These are phyloP conservation scores for Collybia mongolica DNA, from an alignment of 768 basidiomycete species.

Conservation along the genomic window DNA sequence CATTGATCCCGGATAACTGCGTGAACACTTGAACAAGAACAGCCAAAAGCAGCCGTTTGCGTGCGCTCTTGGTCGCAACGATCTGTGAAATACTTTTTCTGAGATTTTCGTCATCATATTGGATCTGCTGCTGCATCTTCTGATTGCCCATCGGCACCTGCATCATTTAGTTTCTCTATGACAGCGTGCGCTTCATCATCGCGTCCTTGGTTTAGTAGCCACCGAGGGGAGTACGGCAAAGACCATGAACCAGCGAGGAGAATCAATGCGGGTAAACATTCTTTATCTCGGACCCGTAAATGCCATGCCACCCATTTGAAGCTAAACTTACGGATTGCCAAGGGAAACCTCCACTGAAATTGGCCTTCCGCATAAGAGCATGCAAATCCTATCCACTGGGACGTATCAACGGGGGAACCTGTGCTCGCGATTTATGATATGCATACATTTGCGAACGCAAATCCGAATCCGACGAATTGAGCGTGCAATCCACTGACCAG, in stretches of 20 bases:
- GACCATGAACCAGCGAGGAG: conserved; percentile 1
- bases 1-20: conserved; percentile 7
- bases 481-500: conserved; percentile 10
- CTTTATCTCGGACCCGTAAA: not conserved
- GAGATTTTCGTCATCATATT: conserved; percentile 1
- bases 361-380: conserved; percentile 6
- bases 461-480: conserved; percentile 7
- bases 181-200: conserved; percentile 5
- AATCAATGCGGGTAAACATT: conserved; percentile 5
- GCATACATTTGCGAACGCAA: conserved; percentile 5
- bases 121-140: conserved; percentile 8
- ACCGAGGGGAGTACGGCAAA: conserved; percentile 7
- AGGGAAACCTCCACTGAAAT: conserved; percentile 9
- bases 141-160: not conserved
- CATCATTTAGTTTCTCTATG: not conserved
- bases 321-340: conserved; percentile 4
- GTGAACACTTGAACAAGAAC: conserved; percentile 7
- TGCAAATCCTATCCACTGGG: conserved; percentile 7
- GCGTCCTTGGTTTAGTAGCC: conserved; percentile 4
- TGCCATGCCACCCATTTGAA: too few species aligned
- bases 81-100: conserved; percentile 4
- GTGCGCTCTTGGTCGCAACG: conserved; percentile 3
- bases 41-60: conserved; percentile 7
- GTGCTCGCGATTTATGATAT: too few species aligned
- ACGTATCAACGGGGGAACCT: too few species aligned